Conservation (phyloP, 179 eudicot species). For the Gypsophila paniculata region DNA sequence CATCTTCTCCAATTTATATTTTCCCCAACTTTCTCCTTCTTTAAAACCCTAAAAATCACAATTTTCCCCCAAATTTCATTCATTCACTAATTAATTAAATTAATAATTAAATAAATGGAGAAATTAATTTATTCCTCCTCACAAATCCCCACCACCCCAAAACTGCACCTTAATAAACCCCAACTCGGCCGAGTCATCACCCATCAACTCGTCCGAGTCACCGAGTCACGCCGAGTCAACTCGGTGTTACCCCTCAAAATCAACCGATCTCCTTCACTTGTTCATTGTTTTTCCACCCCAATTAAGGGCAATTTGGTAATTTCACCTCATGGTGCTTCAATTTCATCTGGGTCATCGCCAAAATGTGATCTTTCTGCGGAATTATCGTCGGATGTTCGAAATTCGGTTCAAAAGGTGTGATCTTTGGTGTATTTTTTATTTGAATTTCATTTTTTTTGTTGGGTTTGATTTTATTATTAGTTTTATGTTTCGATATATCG, state of each 20-base stretch:
- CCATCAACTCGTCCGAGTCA: constrained; percentile 20
- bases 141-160: constrained; percentile 39
- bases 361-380: constrained; percentile 16
- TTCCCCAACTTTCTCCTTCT: too few species aligned
- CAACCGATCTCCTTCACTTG: constrained; percentile 16
- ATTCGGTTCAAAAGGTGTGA: constrained; percentile 23
- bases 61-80: not conserved
- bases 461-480: not conserved
- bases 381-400: not conserved
- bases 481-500: not conserved
- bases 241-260: constrained; percentile 17
- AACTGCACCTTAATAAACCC: constrained; percentile 25
- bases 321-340: constrained; percentile 21
- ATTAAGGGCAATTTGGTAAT: not conserved
- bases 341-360: constrained; percentile 29
- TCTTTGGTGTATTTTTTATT: not conserved
- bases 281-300: constrained; percentile 19
- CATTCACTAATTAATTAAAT: not conserved
- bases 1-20: too few species aligned
- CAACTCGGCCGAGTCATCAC: constrained; percentile 39
- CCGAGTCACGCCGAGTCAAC: constrained; percentile 34
- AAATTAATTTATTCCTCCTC: constrained; percentile 55
- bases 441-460: not conserved
- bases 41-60: too few species aligned
- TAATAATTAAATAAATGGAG: constrained; percentile 44